A percentile compares a stretch with the other conserved stretches of the same genome.
Evolutionary conservation across 2,329 filamentous ascomycete species (phyloP).

Genomic region (Zasmidium cellare): DNA sequence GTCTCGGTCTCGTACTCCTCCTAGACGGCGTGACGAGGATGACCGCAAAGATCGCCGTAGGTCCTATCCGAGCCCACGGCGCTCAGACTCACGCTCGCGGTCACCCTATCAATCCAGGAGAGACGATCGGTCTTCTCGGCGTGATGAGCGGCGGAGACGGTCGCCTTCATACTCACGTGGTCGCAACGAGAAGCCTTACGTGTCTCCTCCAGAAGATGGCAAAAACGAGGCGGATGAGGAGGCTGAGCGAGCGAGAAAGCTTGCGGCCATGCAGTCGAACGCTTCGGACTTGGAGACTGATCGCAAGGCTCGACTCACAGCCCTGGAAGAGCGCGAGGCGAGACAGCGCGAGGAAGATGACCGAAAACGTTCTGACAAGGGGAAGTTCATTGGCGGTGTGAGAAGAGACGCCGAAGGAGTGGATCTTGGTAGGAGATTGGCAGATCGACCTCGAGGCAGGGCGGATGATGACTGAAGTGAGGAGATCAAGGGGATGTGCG

Average conservation of each 20-base stretch:
- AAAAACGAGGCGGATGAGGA: constrained; percentile 27
- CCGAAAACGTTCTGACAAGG: constrained; percentile 36
- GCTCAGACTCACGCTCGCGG: constrained; percentile 36
- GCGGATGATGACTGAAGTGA: constrained; percentile 21
- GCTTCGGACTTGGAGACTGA: constrained; percentile 66
- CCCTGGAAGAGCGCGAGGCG: constrained; percentile 66
- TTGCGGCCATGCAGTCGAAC: constrained; percentile 43
- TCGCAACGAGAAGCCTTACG: constrained; percentile 22
- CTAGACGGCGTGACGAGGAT: constrained; percentile 36
- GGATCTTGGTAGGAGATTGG: constrained; percentile 29
- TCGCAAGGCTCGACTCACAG: constrained; percentile 66
- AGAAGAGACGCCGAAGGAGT: constrained; percentile 34
- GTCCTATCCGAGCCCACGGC: constrained; percentile 36
- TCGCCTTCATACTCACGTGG: constrained; percentile 23
- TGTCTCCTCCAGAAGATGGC: constrained; percentile 28
- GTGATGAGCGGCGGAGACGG: constrained; percentile 16
- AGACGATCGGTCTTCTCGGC: constrained; percentile 13
- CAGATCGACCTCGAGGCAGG: constrained; percentile 19
- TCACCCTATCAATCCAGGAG: constrained; percentile 30
- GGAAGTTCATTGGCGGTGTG: constrained; percentile 37
- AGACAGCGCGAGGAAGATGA: constrained; percentile 68
- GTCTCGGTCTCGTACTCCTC: constrained; percentile 41
- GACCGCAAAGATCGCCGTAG: constrained; percentile 31
- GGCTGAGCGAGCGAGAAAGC: constrained; percentile 37
- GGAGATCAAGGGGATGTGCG: neutral